Percentiles rank a stretch among this genome's conserved stretches.
Conservation (phyloP, 2,329 filamentous ascomycete species). For the Alternaria sp. region DNA sequence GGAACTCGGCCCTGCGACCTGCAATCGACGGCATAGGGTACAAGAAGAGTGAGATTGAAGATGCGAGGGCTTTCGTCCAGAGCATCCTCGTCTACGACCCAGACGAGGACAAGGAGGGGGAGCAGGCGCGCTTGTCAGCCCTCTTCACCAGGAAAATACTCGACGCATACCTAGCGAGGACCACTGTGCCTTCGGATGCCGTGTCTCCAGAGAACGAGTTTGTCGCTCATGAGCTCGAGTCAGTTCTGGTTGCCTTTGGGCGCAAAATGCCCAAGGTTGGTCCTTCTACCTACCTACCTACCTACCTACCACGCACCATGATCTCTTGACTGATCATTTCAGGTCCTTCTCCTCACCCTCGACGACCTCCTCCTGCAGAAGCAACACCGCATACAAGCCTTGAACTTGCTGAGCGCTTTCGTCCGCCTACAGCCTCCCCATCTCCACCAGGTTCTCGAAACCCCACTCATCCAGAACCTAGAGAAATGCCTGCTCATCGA, state of each 20-base stretch:
- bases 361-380: constrained; percentile 72
- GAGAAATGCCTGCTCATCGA: constrained; percentile 78
- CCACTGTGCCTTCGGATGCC: constrained; percentile 50
- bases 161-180: constrained; percentile 55
- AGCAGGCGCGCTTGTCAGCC: constrained; percentile 55
- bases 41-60: constrained; percentile 70
- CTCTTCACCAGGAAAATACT: constrained; percentile 65
- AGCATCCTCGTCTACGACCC: constrained; percentile 71
- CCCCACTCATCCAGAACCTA: constrained; percentile 74
- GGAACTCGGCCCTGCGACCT: constrained; percentile 68
- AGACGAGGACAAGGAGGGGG: constrained; percentile 61
- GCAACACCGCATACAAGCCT: constrained; percentile 68
- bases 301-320: too few relatives aligned
- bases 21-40: constrained; percentile 65
- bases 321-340: constrained; percentile 19
- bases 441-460: constrained; percentile 75
- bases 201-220: constrained; percentile 56
- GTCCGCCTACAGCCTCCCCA: constrained; percentile 81
- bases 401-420: constrained; percentile 75
- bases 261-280: constrained; percentile 71
- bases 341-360: constrained; percentile 72
- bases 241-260: constrained; percentile 65
- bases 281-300: background rate
- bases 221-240: constrained; percentile 61
- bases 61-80: constrained; percentile 70